These are phyloP conservation scores for Paramyrothecium roridum DNA, from an alignment of 2,329 filamentous ascomycete genomes.

Conservation along the genomic window DNA sequence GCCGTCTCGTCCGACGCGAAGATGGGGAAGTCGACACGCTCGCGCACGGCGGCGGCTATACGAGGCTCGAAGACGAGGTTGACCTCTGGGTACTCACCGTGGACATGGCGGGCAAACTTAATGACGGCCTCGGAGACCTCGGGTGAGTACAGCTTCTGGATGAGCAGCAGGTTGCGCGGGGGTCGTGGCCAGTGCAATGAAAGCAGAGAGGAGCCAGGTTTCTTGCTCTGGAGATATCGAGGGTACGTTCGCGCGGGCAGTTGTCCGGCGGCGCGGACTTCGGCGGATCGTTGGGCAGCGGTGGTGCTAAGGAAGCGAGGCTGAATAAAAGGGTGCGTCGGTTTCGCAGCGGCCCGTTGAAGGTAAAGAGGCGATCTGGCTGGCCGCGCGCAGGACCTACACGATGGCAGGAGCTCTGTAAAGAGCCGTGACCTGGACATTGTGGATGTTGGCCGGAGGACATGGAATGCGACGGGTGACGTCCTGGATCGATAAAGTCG, in stretches of 20 bases:
- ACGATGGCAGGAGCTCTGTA: neutral
- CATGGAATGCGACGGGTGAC: neutral
- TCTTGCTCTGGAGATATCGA: conserved; percentile 35
- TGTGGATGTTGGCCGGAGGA: neutral
- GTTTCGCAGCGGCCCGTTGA: neutral
- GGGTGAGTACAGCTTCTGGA: conserved; percentile 56
- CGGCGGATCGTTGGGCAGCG: conserved; percentile 26
- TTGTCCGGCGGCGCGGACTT: conserved; percentile 25
- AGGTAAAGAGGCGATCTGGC: neutral
- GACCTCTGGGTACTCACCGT: conserved; percentile 73
- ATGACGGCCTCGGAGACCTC: conserved; percentile 50
- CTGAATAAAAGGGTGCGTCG: neutral
- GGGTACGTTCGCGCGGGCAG: conserved; percentile 30
- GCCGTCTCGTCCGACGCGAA: conserved; percentile 53
- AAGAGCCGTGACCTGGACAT: conserved; percentile 14
- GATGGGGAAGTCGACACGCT: conserved; percentile 68
- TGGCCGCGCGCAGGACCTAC: neutral
- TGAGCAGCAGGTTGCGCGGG: conserved; percentile 54
- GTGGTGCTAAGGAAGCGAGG: conserved; percentile 48
- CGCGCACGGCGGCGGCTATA: conserved; percentile 70
- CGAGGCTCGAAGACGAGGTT: conserved; percentile 80
- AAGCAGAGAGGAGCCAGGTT: conserved; percentile 49
- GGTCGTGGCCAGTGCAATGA: conserved; percentile 53
- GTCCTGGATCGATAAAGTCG: neutral
- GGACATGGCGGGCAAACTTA: conserved; percentile 67